These are phyloP conservation scores for Emergomyces pasteurianus DNA, from an alignment of 2,329 filamentous ascomycete genomes.

Conservation along the genomic window DNA sequence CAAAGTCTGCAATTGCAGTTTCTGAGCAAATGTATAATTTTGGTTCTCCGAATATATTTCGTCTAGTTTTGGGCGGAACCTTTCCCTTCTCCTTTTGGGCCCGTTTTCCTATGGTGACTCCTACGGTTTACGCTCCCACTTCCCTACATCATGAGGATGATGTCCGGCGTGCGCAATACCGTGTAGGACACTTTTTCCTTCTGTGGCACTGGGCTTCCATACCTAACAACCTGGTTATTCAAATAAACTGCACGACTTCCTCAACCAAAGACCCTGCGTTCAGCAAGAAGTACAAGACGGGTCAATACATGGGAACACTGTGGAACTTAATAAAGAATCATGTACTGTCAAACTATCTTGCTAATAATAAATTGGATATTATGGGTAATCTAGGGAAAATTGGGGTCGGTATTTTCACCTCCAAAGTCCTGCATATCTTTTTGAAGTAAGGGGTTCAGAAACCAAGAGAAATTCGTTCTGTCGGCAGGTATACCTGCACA, in stretches of 20 bases:
- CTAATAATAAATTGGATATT: background rate
- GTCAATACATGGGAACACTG: background rate
- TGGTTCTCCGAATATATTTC: background rate
- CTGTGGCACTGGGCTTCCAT: background rate
- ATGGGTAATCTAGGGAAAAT: background rate
- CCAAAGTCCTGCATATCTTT: background rate
- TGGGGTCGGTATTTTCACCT: background rate
- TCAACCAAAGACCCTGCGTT: background rate
- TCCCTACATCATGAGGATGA: background rate
- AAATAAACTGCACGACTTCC: background rate
- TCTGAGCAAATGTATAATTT: background rate
- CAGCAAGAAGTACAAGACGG: background rate
- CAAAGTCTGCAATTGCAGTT: background rate
- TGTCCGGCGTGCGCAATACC: background rate
- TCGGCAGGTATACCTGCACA: background rate
- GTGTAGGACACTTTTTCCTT: background rate
- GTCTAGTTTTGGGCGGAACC: background rate
- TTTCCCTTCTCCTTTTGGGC: background rate
- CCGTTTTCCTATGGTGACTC: background rate
- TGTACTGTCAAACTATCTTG: background rate
- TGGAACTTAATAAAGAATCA: background rate
- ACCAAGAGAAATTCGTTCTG: background rate
- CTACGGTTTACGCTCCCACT: background rate
- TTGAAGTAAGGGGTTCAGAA: background rate
- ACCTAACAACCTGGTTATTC: slow-evolving; percentile 2